These are phyloP conservation scores for Blepharisma stoltei DNA, from an alignment of 73 alveolate genomes.

Conservation along the genomic window DNA sequence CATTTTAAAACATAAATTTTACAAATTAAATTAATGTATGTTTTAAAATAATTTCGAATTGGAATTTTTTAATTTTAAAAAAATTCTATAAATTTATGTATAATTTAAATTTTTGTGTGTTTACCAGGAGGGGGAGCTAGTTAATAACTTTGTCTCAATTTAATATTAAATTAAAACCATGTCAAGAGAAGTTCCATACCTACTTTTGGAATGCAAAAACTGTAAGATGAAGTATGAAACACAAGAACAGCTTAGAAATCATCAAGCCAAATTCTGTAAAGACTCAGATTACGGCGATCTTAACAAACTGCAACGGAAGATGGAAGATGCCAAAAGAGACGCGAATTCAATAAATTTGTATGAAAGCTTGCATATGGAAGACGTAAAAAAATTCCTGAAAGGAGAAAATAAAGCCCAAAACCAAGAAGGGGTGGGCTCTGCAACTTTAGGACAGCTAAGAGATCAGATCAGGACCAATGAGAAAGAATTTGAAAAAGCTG, in stretches of 20 bases:
- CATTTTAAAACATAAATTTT: too few relatives aligned
- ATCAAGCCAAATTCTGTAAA: constrained; percentile 54
- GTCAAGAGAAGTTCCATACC: neutral
- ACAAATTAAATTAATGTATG: too few relatives aligned
- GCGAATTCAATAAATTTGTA: constrained; percentile 25
- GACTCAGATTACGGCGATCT: constrained; percentile 60
- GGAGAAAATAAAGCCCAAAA: constrained; percentile 38
- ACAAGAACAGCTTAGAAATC: constrained; percentile 53
- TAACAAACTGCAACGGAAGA: constrained; percentile 45
- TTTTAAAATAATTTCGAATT: too few relatives aligned
- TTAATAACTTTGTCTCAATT: too few relatives aligned
- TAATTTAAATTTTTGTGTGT: too few relatives aligned
- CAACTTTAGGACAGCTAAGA: constrained; percentile 44
- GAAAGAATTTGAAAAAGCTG: constrained; percentile 37
- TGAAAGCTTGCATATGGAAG: neutral
- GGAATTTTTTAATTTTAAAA: too few relatives aligned
- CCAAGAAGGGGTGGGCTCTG: constrained; percentile 28
- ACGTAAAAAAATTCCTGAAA: constrained; percentile 26
- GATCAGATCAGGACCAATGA: constrained; percentile 36
- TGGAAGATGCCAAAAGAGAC: constrained; percentile 44
- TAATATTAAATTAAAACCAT: too few relatives aligned
- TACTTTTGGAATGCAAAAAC: constrained; percentile 48
- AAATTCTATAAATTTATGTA: too few relatives aligned
- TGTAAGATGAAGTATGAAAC: constrained; percentile 68
- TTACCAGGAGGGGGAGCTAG: too few relatives aligned